Evolutionary conservation across 768 basidiomycete genomes (phyloP), one percentile per base, ranked within the genome.

Genomic region (Mycena filopes): DNA sequence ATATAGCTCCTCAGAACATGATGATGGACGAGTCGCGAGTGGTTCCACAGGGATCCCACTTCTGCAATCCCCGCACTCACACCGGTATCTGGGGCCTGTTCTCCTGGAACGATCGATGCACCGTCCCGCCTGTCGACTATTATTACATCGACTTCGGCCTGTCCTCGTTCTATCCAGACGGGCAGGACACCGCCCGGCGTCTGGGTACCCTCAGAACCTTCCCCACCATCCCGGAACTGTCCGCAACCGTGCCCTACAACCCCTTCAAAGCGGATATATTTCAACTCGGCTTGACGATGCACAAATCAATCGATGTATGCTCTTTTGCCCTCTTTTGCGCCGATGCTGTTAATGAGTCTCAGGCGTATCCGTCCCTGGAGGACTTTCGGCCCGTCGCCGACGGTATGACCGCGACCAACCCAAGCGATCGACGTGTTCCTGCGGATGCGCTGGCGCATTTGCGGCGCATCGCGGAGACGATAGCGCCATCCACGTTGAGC

Each of bases 191-290:
- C 28, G 31, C 42, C 36, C 23, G 7, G 8, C 20, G 13, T 10
- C 18, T 28, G 10, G 55, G 20, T 5, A 47, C 63, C 11, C 61
- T 63, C 8, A 33, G 61, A 29, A 63, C 51, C 16, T 63, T 46
- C 21, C 61, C 28, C 23, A 42, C 40, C 2, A 56, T 68, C 7
- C 70, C 70, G 3, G 70, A 70, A 54, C 21, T 65, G 23, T 70
- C 63, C 18, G n/a, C 41, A 8, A 33, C 25, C 20, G 43, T 53
- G 9, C 63, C 67, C 4, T 68, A 70, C 42, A 64, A 70, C 47
- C 61, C 68, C 2, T 71, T 64, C 46, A 38, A 42, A 13, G 60
- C 65, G 33, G 70, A 69, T 40, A 48, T 69, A 4, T 71, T 49
- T 29, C 54, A 61, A 38, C 59, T 70, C 23, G 64, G 40, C 11